Evolutionary conservation across 2,329 filamentous ascomycete genomes (phyloP), one percentile per base, ranked within the genome.

Genomic region (Rasamsonia emersonii): DNA sequence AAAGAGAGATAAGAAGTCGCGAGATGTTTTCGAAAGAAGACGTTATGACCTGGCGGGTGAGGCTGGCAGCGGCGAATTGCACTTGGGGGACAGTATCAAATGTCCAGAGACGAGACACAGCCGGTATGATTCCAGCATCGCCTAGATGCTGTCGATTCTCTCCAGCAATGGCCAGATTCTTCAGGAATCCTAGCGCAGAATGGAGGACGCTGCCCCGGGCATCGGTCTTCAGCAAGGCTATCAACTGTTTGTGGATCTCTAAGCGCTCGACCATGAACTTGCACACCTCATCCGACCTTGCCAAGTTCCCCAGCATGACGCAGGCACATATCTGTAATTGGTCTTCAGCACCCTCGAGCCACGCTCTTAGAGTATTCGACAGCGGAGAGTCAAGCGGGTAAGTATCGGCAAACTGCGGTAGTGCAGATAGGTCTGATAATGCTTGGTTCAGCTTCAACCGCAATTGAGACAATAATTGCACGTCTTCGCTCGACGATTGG

Each of bases 261-360:
- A 61, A 39, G 9, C 61, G 44, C 16, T 45, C 44, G 6, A 65
- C 56, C 51, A 69, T 60, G 8, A 43, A 43, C 32, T 49, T 40
- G 31, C 64, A 68, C 17, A 62, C 49, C 21, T 53, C 54, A 32
- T 65, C 60, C 6, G 61, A 62, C 19, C 62, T 56, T 18, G 63
- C 63, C 20, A 67, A 36, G 36, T 69, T 69, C 5, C 66, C 66
- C 9, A 68, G 52, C 39, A 68, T 61, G 24, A 68, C 47, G 37
- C 64, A 67, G 11, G 63, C 56, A 32, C 63, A 65, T 28, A 65
- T 56, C 24, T 64, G 55, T 17, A 68, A 51, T 28, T 66, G 61
- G n/a, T 61, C 56, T 28, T 65, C 53, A 2, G 43, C 34, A 14
- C 50, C 46, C 9, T 41, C 38, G 10, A 67, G 49, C 63, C 64